Base-by-base conservation (phyloP, 2,329 filamentous ascomycete species). In the Hypoxylon sp. region DNA sequence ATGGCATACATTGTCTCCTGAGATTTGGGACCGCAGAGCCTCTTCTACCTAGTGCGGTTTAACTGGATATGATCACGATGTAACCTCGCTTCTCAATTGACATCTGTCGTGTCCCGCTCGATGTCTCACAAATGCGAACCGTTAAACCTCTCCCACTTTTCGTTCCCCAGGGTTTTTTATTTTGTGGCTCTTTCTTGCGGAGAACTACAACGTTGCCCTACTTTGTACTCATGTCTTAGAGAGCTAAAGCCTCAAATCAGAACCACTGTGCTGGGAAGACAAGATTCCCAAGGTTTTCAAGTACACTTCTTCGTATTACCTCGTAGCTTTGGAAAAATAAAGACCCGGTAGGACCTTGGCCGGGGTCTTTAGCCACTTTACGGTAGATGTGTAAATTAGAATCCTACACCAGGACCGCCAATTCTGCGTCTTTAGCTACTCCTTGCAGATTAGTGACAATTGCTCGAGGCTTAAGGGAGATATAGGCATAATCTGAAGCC, bases 41-140 rank as follows among this genome's bases (percentile, higher is more conserved):
- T 38, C 45, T 45, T 49, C 36, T n/a, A 4, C 16, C 42, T 48
- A 48, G 30, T n/a, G n/a, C n/a, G n/a, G n/a, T n/a, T n/a, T n/a
- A 38, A 20, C 22, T 33, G 4, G 16, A 22, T 46, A 46, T 33
- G 30, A 33, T 36, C 12, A 28, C 28, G 16, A 48, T 54, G 61
- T 59, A 18, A 59, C 58, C 11, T 58, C 38, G 33, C 7, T 38
- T 54, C 45, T 64, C 56, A 44, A 62, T 68, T n/a, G 65, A 65
- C 61, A 68, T 51, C 44, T 68, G 65, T 40, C 24, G 61, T 55
- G 50, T 14, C 32, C 61, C 61, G 44, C 38, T 36, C 49, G 26
- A 30, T 11, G 61, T 68, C 30, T 14, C 24, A 65, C 65, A 55
- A 26, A 30, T 50, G 36, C 33, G 28, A 61, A 58, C 51, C 11